Evolutionary conservation across 306 rosid species (phyloP).

Genomic region (Pachyrhizus erosus): DNA sequence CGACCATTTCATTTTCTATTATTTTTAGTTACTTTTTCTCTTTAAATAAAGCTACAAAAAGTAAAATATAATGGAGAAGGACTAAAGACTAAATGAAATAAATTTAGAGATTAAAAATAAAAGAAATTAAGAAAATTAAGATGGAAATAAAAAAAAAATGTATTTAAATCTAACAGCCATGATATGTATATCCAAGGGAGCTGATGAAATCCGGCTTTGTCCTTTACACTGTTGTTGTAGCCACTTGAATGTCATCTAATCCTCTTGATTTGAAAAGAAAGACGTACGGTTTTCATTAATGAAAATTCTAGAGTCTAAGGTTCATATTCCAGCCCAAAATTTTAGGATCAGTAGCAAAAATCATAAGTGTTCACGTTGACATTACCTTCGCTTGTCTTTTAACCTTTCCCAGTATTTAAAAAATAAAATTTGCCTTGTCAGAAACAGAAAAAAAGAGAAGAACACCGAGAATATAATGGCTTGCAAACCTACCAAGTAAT

Average conservation of each 20-base stretch:
- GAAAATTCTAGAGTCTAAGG: background rate
- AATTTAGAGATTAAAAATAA: background rate
- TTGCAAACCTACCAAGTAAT: background rate
- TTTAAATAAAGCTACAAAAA: background rate
- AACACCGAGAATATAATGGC: background rate
- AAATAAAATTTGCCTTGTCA: background rate
- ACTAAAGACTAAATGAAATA: background rate
- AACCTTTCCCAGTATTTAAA: background rate
- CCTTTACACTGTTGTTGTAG: background rate
- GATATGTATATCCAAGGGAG: too few relatives aligned
- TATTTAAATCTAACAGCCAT: too few relatives aligned
- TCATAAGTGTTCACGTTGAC: background rate
- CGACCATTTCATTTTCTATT: too few relatives aligned
- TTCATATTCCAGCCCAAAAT: conserved; percentile 11
- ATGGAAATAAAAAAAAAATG: too few relatives aligned
- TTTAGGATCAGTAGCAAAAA: background rate
- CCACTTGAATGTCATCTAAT: background rate
- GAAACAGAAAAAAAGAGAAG: background rate
- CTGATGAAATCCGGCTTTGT: background rate
- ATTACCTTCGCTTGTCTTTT: background rate
- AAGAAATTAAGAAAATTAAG: background rate
- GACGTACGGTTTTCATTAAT: background rate
- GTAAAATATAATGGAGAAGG: background rate
- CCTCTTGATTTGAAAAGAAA: background rate
- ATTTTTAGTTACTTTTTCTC: too few relatives aligned